Evolutionary conservation across 2,329 filamentous ascomycete species (phyloP).

Genomic region (Endocalyx cinctus): DNA sequence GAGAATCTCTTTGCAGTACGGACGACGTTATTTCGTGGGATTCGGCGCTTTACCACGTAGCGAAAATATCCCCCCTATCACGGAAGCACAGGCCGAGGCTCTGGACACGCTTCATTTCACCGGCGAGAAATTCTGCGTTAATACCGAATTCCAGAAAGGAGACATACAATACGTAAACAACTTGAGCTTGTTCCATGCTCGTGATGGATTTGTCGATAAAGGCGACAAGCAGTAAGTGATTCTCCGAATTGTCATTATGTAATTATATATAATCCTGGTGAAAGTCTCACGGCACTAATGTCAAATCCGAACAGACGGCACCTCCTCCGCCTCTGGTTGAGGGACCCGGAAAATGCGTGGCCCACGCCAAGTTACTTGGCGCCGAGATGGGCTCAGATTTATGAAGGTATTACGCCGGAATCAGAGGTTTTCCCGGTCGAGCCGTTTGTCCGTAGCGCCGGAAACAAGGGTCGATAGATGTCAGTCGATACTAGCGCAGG

Average conservation of each 20-base stretch:
- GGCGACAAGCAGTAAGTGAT: conserved; percentile 37
- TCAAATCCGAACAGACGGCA: conserved; percentile 36
- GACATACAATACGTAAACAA: conserved; percentile 55
- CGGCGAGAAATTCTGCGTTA: conserved; percentile 40
- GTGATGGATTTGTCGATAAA: conserved; percentile 44
- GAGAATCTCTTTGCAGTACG: conserved; percentile 56
- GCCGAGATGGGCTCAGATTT: conserved; percentile 49
- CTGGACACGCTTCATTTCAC: conserved; percentile 47
- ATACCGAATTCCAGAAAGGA: conserved; percentile 44
- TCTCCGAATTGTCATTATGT: background rate
- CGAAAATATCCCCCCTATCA: conserved; percentile 50
- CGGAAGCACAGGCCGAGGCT: conserved; percentile 48
- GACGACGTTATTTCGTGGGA: conserved; percentile 53
- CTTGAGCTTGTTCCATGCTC: conserved; percentile 47
- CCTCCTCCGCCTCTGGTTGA: conserved; percentile 45
- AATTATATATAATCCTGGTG: too few species aligned
- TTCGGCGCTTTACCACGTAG: conserved; percentile 51
- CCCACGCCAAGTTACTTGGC: conserved; percentile 38
- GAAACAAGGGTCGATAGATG: conserved; percentile 11
- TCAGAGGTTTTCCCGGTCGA: conserved; percentile 53
- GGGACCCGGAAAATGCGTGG: conserved; percentile 46
- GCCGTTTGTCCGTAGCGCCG: conserved; percentile 40
- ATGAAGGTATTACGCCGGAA: conserved; percentile 45
- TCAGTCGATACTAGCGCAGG: too few species aligned
- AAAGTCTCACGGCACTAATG: too few species aligned